These are phyloP conservation scores for Pseudotsuga menziesii DNA, from an alignment of 75 land plant genomes.

Conservation along the genomic window DNA sequence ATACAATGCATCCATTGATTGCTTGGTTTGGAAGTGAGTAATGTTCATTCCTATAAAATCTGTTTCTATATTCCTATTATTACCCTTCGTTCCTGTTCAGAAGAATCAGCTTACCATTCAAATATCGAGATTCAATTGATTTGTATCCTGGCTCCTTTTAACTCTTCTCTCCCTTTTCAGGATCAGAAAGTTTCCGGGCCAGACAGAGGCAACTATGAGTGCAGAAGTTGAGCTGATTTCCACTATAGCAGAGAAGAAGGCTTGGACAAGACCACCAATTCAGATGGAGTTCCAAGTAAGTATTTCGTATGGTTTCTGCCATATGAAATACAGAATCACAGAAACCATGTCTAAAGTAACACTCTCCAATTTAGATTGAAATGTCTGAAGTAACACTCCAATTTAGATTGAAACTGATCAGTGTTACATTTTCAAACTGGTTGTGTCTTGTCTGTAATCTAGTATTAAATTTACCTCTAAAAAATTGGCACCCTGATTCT, in stretches of 20 bases:
- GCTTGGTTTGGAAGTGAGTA: slow-evolving; percentile 95
- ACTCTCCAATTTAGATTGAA: too few species aligned
- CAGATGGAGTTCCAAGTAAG: slow-evolving; percentile 99
- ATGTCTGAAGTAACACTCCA: too few species aligned
- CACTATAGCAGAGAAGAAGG: slow-evolving; percentile 91
- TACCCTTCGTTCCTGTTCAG: too few species aligned
- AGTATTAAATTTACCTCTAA: too few species aligned
- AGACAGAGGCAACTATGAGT: slow-evolving; percentile 97
- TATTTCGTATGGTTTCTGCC: background rate
- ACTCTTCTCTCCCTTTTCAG: slow-evolving; percentile 33
- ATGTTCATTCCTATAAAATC: background rate
- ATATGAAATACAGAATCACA: background rate
- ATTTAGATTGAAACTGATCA: too few species aligned
- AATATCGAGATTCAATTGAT: background rate
- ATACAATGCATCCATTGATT: slow-evolving; percentile 86
- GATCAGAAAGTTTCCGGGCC: slow-evolving; percentile 97
- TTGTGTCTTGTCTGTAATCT: too few species aligned
- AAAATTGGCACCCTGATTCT: too few species aligned
- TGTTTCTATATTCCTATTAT: too few species aligned
- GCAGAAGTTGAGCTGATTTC: slow-evolving; percentile 98
- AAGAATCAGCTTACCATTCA: too few species aligned
- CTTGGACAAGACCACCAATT: slow-evolving; percentile 97
- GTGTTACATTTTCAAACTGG: too few species aligned
- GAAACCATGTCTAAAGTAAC: too few species aligned
- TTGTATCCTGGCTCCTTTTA: slow-evolving; percentile 5